Conservation (phyloP, 2,329 filamentous ascomycete species). For the Cytospora schulzeri region DNA sequence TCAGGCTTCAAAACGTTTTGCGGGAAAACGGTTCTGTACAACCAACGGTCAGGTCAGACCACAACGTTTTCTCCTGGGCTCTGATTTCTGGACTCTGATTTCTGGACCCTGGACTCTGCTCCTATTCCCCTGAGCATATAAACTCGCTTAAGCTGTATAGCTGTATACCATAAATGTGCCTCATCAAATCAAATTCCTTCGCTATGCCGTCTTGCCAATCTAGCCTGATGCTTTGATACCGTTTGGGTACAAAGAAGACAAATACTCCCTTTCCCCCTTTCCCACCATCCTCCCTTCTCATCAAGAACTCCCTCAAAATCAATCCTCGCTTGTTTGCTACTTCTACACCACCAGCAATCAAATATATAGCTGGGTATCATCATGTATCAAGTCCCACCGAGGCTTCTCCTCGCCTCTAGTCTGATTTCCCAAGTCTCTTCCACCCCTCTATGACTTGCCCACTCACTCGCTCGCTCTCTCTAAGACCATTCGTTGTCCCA, state of each 20-base stretch:
- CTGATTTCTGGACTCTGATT: no score
- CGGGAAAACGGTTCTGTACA: neutral
- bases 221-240: slow-evolving; percentile 9
- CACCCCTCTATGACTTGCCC: neutral
- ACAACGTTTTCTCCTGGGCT: neutral
- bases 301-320: neutral
- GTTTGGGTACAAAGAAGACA: neutral
- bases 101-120: neutral
- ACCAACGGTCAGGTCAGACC: neutral
- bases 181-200: slow-evolving; percentile 11
- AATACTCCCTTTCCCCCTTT: neutral
- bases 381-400: neutral
- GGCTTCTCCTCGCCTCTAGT: neutral
- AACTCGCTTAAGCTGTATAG: no score
- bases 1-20: neutral
- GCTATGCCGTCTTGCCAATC: slow-evolving; percentile 20
- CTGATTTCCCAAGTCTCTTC: neutral
- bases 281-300: neutral
- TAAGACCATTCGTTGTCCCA: neutral
- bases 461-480: neutral
- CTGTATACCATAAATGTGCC: neutral
- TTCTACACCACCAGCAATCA: neutral
- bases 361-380: neutral
- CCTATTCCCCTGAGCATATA: neutral
- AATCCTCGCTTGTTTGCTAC: neutral